Base-by-base conservation (phyloP, 1,284 basidiomycete species). In the Xerocomus nothofagi region DNA sequence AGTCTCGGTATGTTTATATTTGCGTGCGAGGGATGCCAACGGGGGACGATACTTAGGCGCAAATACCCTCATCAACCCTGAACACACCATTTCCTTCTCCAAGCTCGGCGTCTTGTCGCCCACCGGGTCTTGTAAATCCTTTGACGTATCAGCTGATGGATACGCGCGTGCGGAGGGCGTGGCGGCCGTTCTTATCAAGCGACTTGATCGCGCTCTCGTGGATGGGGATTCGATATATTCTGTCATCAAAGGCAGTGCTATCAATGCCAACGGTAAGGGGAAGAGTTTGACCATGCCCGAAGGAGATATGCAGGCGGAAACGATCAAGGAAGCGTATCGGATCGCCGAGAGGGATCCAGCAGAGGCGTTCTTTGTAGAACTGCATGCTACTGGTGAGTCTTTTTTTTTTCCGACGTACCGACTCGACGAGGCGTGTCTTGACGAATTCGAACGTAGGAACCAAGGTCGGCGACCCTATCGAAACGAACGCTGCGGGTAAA, bases 121-220 rank as follows among this genome's bases (percentile, higher is more conserved):
- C 8, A 75, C 75, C 30, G 75, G 76, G 4, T 74, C 73, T 47
- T 79, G 68, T 51, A 77, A 77, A 47, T 76, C 76, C 0, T 79
- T 79, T 47, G 77, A 80, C 42, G 72, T 68, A 6, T 64, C 63
- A 6, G 78, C 76, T 1, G 63, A 79, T 57, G 77, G 77, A 67
- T 79, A 67, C 36, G 57, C 60, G 47, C 40, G 69, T 29, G 58
- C 64, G 0, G 62, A 63, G 44, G 64, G 60, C 17, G 49, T 59
- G 8, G 57, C 60, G 3, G 66, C 66, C 8, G 61, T 67, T 3
- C 57, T 67, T 5, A 55, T 67, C 45, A 66, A 67, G 38, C 56
- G 64, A 2, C 56, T 65, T 27, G 67, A 69, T 40, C 59, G 56
- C 30, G 64, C 62, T 4, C 37, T 57, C 6, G 50, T 34, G 3